Base-by-base conservation (phyloP, 179 eudicot species). In the Patellifolia procumbens region DNA sequence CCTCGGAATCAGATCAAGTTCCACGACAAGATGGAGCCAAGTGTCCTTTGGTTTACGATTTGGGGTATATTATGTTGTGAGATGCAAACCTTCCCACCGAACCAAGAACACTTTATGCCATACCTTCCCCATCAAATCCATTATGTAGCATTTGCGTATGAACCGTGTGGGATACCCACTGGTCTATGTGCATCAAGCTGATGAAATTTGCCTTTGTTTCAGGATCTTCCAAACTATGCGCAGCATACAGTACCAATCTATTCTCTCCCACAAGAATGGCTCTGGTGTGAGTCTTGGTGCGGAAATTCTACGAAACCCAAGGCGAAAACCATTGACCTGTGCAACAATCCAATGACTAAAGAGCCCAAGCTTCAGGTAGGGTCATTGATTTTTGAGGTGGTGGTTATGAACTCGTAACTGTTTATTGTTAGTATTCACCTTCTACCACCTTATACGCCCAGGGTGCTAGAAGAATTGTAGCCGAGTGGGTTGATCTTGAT, bases 211-310 rank as follows among this genome's bases (percentile, higher is more conserved):
- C 51, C 64, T 58, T 16, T 77, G 61, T 76, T 85, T 70, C 91
- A 95, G 99, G 99, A 95, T 85, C 95, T 95, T 79, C 99, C 99
- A 43, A 95, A 95, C 80, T 95, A 95, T 79, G 99, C 99, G 28
- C 99, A 95, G 78, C 97, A 95, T 80, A 86, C 87, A 13, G 99
- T 95, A 29, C 97, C 97, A 24, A 95, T 95, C 80, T 93, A 88
- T 86, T 95, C 99, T 9, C 93, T 95, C 43, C 99, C 99, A 37
- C 97, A 91, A 85, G 99, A 95, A 85, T 95, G 99, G 99, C 90
- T 95, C 56, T 95, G 99, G 99, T 95, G 99, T 49, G 99, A 95
- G 85, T 94, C 98, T 42, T 94, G 98, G 98, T 94, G 98, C 65
- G 98, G 98, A 26, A 94, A 94, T 76, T 83, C 94, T 71, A 94